Percentiles rank a stretch among this genome's conserved stretches.
Evolutionary conservation across 176 grass and related monocot genomes (phyloP).

Genomic region (Paspalum notatum): DNA sequence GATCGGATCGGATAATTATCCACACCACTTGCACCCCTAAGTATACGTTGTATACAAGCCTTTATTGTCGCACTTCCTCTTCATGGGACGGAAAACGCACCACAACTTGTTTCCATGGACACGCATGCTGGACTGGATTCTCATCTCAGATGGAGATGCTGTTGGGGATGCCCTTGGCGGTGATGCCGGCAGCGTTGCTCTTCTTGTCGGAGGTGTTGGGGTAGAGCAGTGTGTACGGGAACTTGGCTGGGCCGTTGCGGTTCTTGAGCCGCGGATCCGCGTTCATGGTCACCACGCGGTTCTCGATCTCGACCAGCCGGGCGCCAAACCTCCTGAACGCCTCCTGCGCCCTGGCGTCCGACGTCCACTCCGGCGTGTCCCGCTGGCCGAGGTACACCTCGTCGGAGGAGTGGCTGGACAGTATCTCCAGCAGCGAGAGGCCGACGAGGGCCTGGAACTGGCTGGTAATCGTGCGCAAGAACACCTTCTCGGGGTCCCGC

Average conservation of each 20-base stretch:
- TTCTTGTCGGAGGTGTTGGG: not conserved
- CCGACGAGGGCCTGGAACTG: not conserved
- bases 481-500: not conserved
- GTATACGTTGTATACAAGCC: too few relatives aligned
- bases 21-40: too few relatives aligned
- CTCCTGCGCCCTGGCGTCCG: slow-evolving; percentile 1
- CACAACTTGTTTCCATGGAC: too few relatives aligned
- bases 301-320: not conserved
- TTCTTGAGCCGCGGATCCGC: not conserved
- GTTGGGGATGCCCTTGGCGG: slow-evolving; percentile 8
- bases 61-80: too few relatives aligned
- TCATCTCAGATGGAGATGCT: not conserved
- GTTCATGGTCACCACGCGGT: not conserved
- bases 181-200: not conserved
- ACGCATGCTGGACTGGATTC: too few relatives aligned
- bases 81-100: too few relatives aligned
- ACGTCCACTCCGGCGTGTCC: slow-evolving; percentile 16
- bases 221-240: slow-evolving; percentile 9
- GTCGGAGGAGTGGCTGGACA: not conserved
- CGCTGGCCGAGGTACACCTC: too few relatives aligned
- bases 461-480: slow-evolving; percentile 19
- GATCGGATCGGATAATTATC: too few relatives aligned
- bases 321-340: not conserved
- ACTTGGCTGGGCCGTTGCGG: not conserved
- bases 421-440: not conserved